Evolutionary conservation across 2,329 filamentous ascomycete species (phyloP), one percentile per base, ranked within the genome.

Genomic region (Coleophoma cylindrospora): DNA sequence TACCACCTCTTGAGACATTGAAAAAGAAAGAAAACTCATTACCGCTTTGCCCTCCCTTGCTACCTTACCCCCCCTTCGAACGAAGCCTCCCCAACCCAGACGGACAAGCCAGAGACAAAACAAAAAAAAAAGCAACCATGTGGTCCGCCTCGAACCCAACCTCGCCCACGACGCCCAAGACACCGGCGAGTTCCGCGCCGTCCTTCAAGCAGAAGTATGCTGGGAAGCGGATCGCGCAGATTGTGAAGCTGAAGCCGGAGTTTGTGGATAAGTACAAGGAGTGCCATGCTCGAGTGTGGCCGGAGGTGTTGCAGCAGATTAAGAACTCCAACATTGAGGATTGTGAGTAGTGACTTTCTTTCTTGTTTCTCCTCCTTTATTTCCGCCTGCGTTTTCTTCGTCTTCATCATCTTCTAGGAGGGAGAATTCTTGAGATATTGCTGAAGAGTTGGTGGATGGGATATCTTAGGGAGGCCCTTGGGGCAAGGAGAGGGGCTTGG

Each of bases 281-380:
- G 60, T 84, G 81, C 54, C 88, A 91, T 63, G 82, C 81, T 7
- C 76, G 75, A 4, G 86, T 90, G 1, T 92, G 87, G 88, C 87
- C 87, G 6, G 85, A 87, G 59, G 87, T 94, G 1, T 69, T 89
- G 34, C 76, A 81, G 65, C 85, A 90, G 69, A 91, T 92, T 62
- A 82, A 84, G 64, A 80, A 84, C 38, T 88, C 83, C 65, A 86
- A 87, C 57, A 88, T 92, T 51, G 70, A 75, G 53, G 87, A 92
- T 63, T 92, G 82, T 85, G 68, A 54, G 75, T 68, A 44, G 38
- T 12, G 46, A 12, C 17, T 34, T 33, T 49, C 7, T 44, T 17
- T 19, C 34, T 43, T 32, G 34, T 27, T 36, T 45, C 45, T 32
- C 32, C 21, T 11, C 19, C 19, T 19, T 19, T 3, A 19, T 19